A percentile compares a stretch with the other conserved stretches of the same genome.
Conservation (phyloP, 2,329 filamentous ascomycete species). For the Fonsecaea pedrosoi region DNA sequence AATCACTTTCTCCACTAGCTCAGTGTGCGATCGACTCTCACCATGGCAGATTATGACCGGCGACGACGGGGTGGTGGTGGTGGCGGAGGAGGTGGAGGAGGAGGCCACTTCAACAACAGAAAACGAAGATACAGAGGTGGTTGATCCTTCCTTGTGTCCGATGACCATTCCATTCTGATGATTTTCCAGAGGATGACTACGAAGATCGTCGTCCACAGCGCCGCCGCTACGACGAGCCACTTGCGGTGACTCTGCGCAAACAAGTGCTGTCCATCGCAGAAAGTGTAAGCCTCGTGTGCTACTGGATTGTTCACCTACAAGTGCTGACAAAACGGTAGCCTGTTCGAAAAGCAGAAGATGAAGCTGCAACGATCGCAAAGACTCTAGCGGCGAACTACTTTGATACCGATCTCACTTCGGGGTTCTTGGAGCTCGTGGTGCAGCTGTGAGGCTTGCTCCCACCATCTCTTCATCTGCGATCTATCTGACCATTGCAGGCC, state of each 20-base stretch:
- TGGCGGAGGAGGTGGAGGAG: conserved; percentile 55
- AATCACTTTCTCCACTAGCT: background rate
- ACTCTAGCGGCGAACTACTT: conserved; percentile 82
- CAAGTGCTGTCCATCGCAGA: conserved; percentile 83
- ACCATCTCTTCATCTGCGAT: background rate
- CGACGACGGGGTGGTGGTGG: conserved; percentile 44
- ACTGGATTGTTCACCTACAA: background rate
- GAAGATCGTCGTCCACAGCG: conserved; percentile 76
- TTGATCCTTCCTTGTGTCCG: conserved; percentile 41
- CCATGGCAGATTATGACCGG: conserved; percentile 63
- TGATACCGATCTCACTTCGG: conserved; percentile 76
- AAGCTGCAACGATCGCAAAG: conserved; percentile 75
- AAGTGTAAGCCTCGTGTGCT: conserved; percentile 55
- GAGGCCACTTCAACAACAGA: conserved; percentile 65
- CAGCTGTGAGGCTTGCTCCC: conserved; percentile 65
- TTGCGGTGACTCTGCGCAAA: conserved; percentile 74
- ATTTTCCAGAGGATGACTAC: conserved; percentile 69
- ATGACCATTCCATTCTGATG: conserved; percentile 11
- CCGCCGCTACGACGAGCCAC: conserved; percentile 75
- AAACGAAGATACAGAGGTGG: conserved; percentile 83
- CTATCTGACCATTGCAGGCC: conserved; percentile 53
- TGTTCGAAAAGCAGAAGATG: conserved; percentile 76
- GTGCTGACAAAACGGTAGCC: conserved; percentile 30
- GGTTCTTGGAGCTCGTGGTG: conserved; percentile 74
- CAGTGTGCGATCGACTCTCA: background rate